Conservation (phyloP, 192 early-diverging fungal species). For the Chytriomyces hyalinus region DNA sequence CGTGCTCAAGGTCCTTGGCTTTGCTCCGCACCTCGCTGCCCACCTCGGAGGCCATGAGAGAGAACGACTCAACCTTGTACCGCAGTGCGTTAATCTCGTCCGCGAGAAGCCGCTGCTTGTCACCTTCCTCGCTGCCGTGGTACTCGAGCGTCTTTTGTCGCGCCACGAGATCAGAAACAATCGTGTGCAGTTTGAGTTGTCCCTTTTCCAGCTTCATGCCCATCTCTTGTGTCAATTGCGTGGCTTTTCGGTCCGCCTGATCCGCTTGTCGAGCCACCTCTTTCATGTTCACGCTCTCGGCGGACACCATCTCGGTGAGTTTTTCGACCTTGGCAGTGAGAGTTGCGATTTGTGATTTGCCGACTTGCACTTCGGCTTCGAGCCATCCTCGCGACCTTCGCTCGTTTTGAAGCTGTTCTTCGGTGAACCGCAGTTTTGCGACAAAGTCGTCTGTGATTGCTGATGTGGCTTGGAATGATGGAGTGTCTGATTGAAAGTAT, state of each 20-base stretch:
- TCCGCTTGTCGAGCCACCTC: conserved; percentile 22
- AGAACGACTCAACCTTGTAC: conserved; percentile 43
- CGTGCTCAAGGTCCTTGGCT: conserved; percentile 40
- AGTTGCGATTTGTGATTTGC: conserved; percentile 41
- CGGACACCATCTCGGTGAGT: conserved; percentile 19
- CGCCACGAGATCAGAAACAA: conserved; percentile 40
- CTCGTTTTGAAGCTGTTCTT: conserved; percentile 43
- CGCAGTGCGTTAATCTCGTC: conserved; percentile 43
- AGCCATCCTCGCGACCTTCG: conserved; percentile 41
- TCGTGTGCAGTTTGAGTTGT: conserved; percentile 28
- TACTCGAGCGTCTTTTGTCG: conserved; percentile 32
- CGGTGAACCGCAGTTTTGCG: conserved; percentile 35
- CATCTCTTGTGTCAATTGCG: conserved; percentile 30
- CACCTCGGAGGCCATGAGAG: conserved; percentile 32
- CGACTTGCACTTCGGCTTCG: conserved; percentile 45
- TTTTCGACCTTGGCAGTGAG: conserved; percentile 46
- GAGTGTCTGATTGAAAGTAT: neutral
- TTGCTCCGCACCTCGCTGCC: conserved; percentile 36
- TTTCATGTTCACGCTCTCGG: conserved; percentile 10
- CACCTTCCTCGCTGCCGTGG: conserved; percentile 34
- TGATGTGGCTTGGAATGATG: neutral
- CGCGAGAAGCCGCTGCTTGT: conserved; percentile 13
- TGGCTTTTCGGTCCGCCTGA: conserved; percentile 34
- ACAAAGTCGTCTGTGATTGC: conserved; percentile 19
- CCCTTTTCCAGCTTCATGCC: conserved; percentile 15